These are phyloP conservation scores for Aspergillus heteromorphus DNA, from an alignment of 495 filamentous ascomycete genomes.

Conservation along the genomic window DNA sequence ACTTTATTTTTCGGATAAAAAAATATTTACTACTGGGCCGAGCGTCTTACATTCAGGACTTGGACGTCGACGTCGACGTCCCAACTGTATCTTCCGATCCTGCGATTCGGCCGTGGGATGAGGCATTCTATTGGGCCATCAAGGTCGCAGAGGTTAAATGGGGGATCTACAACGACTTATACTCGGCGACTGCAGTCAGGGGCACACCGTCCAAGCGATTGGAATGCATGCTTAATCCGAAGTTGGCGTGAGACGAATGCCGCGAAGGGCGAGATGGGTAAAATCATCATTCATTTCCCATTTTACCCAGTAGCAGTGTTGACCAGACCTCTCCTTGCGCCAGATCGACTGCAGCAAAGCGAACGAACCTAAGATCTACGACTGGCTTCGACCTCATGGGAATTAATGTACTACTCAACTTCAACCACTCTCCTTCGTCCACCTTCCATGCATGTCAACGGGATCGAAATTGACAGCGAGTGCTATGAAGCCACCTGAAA, in stretches of 20 bases:
- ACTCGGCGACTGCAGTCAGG: slow-evolving; percentile 14
- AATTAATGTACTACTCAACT: slow-evolving; percentile 17
- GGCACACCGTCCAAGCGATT: background rate
- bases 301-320: slow-evolving; percentile 3
- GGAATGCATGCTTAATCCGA: slow-evolving; percentile 3
- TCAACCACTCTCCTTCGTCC: slow-evolving; percentile 11
- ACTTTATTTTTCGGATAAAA: slow-evolving; percentile 17
- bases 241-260: slow-evolving; percentile 9
- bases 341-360: slow-evolving; percentile 10
- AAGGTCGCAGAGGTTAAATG: slow-evolving; percentile 12
- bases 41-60: slow-evolving; percentile 19
- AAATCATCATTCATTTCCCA: too few species aligned
- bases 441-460: slow-evolving; percentile 1
- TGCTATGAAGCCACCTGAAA: slow-evolving; percentile 7
- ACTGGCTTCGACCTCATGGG: slow-evolving; percentile 10
- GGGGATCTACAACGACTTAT: slow-evolving; percentile 17
- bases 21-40: slow-evolving; percentile 18
- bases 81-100: slow-evolving; percentile 8
- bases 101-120: slow-evolving; percentile 16
- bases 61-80: slow-evolving; percentile 15
- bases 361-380: slow-evolving; percentile 2
- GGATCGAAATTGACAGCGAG: slow-evolving; percentile 10
- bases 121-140: slow-evolving; percentile 10
- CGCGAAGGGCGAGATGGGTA: background rate
- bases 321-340: background rate